Conservation (phyloP, 2,329 filamentous ascomycete genomes). For the Huntiella bhutanensis region DNA sequence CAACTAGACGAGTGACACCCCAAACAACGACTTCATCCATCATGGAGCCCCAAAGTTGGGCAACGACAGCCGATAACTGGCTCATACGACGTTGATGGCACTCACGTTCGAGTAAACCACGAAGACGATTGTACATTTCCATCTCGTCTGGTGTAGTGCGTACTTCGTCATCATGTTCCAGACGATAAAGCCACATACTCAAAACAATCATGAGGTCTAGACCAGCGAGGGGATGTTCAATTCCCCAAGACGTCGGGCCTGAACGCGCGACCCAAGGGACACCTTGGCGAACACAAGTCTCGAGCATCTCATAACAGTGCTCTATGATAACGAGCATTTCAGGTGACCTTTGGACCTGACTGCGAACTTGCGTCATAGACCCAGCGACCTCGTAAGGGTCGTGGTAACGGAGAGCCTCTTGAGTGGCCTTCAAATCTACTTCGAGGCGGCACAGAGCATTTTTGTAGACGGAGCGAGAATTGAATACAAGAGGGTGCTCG, state of each 20-base stretch:
- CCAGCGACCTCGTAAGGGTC: constrained; percentile 93
- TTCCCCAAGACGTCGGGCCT: constrained; percentile 95
- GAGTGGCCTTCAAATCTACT: constrained; percentile 86
- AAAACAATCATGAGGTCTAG: constrained; percentile 96
- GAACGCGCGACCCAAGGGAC: constrained; percentile 97
- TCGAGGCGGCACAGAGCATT: constrained; percentile 84
- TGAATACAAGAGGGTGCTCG: constrained; percentile 77
- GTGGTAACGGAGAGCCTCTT: constrained; percentile 92
- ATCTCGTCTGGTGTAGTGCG: constrained; percentile 67
- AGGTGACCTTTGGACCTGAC: constrained; percentile 81
- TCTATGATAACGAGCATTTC: constrained; percentile 99
- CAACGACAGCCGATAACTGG: constrained; percentile 87
- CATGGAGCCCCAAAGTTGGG: constrained; percentile 92
- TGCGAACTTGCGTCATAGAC: constrained; percentile 84
- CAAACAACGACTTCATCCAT: constrained; percentile 96
- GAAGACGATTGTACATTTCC: constrained; percentile 82
- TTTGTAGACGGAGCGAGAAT: constrained; percentile 90
- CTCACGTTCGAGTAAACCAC: constrained; percentile 53
- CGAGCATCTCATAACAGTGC: constrained; percentile 93
- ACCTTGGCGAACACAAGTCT: constrained; percentile 83
- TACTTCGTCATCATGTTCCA: constrained; percentile 77
- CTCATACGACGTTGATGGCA: constrained; percentile 37
- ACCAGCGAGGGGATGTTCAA: constrained; percentile 90
- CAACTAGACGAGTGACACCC: constrained; percentile 94
- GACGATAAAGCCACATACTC: constrained; percentile 92